These are phyloP conservation scores for Blastobotrys robertii DNA, from an alignment of 805 yeast genomes.

Conservation along the genomic window DNA sequence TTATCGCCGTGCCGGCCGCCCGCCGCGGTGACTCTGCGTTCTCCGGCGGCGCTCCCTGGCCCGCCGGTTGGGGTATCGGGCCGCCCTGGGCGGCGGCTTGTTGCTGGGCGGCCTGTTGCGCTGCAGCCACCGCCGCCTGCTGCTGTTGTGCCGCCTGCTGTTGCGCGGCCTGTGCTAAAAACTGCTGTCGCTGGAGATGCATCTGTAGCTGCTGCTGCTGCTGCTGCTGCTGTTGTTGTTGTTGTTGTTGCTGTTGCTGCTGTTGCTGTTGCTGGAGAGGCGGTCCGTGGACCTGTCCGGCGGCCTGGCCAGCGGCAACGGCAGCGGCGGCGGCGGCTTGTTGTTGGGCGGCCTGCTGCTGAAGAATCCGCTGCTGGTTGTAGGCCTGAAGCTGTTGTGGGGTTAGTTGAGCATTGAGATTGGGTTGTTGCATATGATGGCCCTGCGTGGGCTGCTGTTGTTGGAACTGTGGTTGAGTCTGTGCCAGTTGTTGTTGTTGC, in stretches of 20 bases:
- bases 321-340: background rate
- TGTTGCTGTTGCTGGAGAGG: slow-evolving; percentile 7
- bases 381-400: slow-evolving; percentile 5
- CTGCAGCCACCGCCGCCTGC: slow-evolving; percentile 5
- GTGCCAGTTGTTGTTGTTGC: slow-evolving; percentile 10
- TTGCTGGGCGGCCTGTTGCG: slow-evolving; percentile 7
- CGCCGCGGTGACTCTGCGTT: slow-evolving; percentile 1
- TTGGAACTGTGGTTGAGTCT: slow-evolving; percentile 8
- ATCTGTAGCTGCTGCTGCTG: slow-evolving; percentile 12
- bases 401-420: slow-evolving; percentile 5
- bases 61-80: slow-evolving; percentile 2
- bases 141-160: slow-evolving; percentile 9
- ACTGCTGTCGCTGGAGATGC: slow-evolving; percentile 8
- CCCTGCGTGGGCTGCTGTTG: slow-evolving; percentile 8
- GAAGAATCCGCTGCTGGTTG: slow-evolving; percentile 7
- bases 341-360: slow-evolving; percentile 5
- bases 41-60: background rate
- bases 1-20: slow-evolving; percentile 34
- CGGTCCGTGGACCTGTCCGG: too few relatives aligned
- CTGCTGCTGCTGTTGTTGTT: slow-evolving; percentile 12
- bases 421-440: slow-evolving; percentile 3
- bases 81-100: slow-evolving; percentile 4
- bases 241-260: slow-evolving; percentile 12
- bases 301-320: slow-evolving; percentile 1
- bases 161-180: slow-evolving; percentile 4